Evolutionary conservation across 2,329 filamentous ascomycete species (phyloP).

Genomic region (Ceratocystis huliohia): DNA sequence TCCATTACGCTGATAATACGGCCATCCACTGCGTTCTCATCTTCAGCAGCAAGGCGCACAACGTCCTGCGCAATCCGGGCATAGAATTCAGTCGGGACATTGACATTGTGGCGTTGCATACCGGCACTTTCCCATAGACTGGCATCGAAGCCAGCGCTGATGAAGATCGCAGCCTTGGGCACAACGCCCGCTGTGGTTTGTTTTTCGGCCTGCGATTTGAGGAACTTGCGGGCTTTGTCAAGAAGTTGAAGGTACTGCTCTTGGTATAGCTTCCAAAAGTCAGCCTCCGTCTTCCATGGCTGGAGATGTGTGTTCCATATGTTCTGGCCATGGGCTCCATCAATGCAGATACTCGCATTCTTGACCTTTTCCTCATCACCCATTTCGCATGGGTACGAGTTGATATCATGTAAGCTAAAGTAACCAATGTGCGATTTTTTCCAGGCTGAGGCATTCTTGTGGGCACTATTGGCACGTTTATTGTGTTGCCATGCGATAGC

Average conservation of each 20-base stretch:
- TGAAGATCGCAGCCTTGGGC: constrained; percentile 78
- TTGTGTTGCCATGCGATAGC: constrained; percentile 89
- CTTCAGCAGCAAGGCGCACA: constrained; percentile 67
- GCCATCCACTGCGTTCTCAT: constrained; percentile 64
- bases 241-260: constrained; percentile 63
- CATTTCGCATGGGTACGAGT: constrained; percentile 90
- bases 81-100: constrained; percentile 94
- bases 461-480: constrained; percentile 58
- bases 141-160: constrained; percentile 93
- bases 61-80: constrained; percentile 80
- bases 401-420: constrained; percentile 95
- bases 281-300: constrained; percentile 65
- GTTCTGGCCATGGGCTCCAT: constrained; percentile 84
- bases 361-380: constrained; percentile 90
- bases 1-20: constrained; percentile 87
- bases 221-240: constrained; percentile 65
- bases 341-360: constrained; percentile 86
- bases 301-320: constrained; percentile 95
- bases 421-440: constrained; percentile 87
- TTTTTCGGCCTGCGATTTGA: constrained; percentile 58
- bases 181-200: constrained; percentile 45
- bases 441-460: constrained; percentile 58
- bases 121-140: constrained; percentile 85
- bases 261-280: constrained; percentile 86
- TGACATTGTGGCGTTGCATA: constrained; percentile 93